Conservation (phyloP, 73 alveolate genomes). For the Stentor roeselii region DNA sequence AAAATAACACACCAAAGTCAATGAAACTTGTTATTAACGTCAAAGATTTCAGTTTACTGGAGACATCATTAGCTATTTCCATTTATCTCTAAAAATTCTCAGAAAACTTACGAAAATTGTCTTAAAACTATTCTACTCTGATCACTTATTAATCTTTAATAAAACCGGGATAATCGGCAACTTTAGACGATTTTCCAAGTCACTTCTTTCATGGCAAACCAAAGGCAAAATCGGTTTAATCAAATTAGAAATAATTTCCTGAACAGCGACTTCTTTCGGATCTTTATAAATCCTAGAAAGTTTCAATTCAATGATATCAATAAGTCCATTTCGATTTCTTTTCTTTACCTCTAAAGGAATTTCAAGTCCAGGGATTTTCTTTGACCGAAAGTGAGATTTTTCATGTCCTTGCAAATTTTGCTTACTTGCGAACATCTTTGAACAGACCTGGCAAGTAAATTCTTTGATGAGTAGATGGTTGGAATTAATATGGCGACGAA, state of each 20-base stretch:
- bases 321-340: neutral
- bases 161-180: neutral
- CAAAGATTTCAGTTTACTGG: too few species aligned
- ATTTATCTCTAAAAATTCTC: too few species aligned
- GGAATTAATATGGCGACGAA: neutral
- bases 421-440: conserved; percentile 13
- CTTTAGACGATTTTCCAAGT: neutral
- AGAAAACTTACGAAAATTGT: too few species aligned
- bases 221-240: neutral
- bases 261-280: neutral
- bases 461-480: conserved; percentile 3
- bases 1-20: too few species aligned
- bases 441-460: neutral
- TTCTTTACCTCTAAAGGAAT: neutral
- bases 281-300: neutral
- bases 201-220: neutral
- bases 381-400: neutral
- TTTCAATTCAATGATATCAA: neutral
- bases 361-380: neutral
- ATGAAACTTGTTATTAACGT: too few species aligned
- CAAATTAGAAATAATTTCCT: too few species aligned
- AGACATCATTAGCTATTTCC: too few species aligned
- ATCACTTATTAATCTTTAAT: too few species aligned
- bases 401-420: conserved; percentile 22
- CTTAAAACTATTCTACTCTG: too few species aligned